Evolutionary conservation across 169 alveolate species (phyloP), one percentile per base, ranked within the genome.

Genomic region (Babesia ovata): DNA sequence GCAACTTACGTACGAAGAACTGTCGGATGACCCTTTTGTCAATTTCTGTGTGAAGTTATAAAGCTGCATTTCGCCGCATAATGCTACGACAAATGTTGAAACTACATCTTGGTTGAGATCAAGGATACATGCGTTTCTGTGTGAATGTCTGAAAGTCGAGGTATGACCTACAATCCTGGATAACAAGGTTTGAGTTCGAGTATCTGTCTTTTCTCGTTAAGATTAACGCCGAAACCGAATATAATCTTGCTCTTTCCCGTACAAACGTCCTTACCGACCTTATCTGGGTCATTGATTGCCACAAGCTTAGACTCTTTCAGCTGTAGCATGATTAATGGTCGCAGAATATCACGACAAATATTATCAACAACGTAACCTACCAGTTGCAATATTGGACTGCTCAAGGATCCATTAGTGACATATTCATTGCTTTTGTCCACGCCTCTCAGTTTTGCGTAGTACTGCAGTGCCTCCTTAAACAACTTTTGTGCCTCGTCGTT

Each of bases 81-180:
- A 28, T 12, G 81, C 74, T 72, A 74, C 16, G n/a, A 70, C 57
- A n/a, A 82, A 65, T 1, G 77, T 36, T 7, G 70, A 60, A 10
- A 29, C 45, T 21, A 71, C 85, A 17, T 66, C 79, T 53, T 63
- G 39, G 36, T 74, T 59, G 16, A 24, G 33, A n/a, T 76, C 72
- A n/a, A 82, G 53, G 39, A 82, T 57, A 45, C 89, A 82, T 44
- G 60, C 72, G 39, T 82, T 82, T 69, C 85, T 82, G 57, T 14
- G 48, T 4, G 21, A 21, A 8, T 33, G 12, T 7, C 4, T 14
- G 2, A 71, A 28, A 17, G 19, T 52, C 17, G 16, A 0, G 58
- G 29, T 24, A 22, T 42, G 46, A 74, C 89, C 59, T 39, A 63
- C 79, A 60, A 33, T 58, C 83, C 79, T 13, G 70, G 19, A 58